Conservation (phyloP, 495 filamentous ascomycete genomes). For the Aspergillus steynii region DNA sequence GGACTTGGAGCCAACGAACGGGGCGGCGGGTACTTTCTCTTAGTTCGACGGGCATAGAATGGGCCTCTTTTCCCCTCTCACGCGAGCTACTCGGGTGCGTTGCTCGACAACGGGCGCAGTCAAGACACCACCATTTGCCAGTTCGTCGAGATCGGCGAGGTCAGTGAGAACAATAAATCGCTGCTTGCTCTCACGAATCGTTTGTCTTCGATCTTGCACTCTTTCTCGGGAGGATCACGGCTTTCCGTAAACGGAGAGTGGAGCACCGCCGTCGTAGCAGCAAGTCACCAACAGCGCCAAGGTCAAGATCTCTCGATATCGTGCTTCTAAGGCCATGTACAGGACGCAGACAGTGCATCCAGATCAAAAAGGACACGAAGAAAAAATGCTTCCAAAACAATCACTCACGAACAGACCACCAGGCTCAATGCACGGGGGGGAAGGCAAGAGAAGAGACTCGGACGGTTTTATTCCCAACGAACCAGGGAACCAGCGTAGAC, state of each 20-base stretch:
- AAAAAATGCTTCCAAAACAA: not conserved
- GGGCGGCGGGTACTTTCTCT: slow-evolving; percentile 14
- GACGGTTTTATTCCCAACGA: not conserved
- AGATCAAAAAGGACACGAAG: not conserved
- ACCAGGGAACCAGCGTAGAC: not conserved
- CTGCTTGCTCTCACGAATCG: too few species aligned
- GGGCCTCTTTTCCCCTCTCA: slow-evolving; percentile 18
- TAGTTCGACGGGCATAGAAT: slow-evolving; percentile 10
- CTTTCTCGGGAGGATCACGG: not conserved
- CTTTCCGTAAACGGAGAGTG: slow-evolving; percentile 17
- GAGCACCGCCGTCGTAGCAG: slow-evolving; percentile 10
- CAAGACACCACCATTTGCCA: not conserved
- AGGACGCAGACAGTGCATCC: not conserved
- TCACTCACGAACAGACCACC: not conserved
- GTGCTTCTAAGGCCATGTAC: not conserved
- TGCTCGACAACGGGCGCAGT: not conserved
- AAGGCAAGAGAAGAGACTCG: not conserved
- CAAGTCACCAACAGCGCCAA: not conserved
- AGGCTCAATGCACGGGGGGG: too few species aligned
- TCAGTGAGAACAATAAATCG: too few species aligned
- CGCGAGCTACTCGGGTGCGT: slow-evolving; percentile 19
- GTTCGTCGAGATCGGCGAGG: too few species aligned
- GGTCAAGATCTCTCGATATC: not conserved
- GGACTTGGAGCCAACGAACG: slow-evolving; percentile 20
- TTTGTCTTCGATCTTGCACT: not conserved